Evolutionary conservation across 768 basidiomycete genomes (phyloP).

Genomic region (Hemileccinum impolitum): DNA sequence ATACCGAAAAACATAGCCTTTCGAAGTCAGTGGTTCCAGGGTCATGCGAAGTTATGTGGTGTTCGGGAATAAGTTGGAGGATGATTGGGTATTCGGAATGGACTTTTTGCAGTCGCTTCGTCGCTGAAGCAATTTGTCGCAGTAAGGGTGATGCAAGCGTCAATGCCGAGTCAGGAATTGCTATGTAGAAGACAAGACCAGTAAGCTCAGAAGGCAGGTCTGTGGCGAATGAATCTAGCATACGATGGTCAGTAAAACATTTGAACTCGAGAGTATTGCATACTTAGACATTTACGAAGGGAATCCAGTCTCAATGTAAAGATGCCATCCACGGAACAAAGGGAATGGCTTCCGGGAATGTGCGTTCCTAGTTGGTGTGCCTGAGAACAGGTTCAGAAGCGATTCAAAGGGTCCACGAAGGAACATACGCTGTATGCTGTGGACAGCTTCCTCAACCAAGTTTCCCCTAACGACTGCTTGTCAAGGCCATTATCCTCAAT

Average conservation of each 20-base stretch:
- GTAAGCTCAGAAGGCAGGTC: slow-evolving; percentile 36
- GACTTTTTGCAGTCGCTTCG: slow-evolving; percentile 53
- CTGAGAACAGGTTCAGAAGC: slow-evolving; percentile 35
- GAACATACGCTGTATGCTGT: slow-evolving; percentile 56
- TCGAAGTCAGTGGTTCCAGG: slow-evolving; percentile 32
- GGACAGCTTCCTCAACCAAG: slow-evolving; percentile 57
- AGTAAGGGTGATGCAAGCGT: slow-evolving; percentile 62
- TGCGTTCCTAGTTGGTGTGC: slow-evolving; percentile 60
- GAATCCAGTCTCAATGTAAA: slow-evolving; percentile 65
- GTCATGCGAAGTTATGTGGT: slow-evolving; percentile 42
- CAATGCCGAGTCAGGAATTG: slow-evolving; percentile 58
- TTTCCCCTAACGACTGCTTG: slow-evolving; percentile 45
- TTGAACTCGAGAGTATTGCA: slow-evolving; percentile 11
- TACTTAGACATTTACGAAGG: slow-evolving; percentile 65
- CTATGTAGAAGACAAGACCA: slow-evolving; percentile 64
- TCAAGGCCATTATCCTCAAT: slow-evolving; percentile 59
- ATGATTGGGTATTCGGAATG: slow-evolving; percentile 49
- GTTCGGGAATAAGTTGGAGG: slow-evolving; percentile 74
- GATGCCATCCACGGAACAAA: slow-evolving; percentile 52
- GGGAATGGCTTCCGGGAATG: slow-evolving; percentile 45
- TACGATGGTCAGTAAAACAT: background rate
- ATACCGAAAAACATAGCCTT: slow-evolving; percentile 60
- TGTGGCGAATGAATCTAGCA: slow-evolving; percentile 48
- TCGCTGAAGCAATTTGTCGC: slow-evolving; percentile 63
- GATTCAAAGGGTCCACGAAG: background rate